Evolutionary conservation across 345 rosid genomes (phyloP).

Genomic region (Stellera chamaejasme): DNA sequence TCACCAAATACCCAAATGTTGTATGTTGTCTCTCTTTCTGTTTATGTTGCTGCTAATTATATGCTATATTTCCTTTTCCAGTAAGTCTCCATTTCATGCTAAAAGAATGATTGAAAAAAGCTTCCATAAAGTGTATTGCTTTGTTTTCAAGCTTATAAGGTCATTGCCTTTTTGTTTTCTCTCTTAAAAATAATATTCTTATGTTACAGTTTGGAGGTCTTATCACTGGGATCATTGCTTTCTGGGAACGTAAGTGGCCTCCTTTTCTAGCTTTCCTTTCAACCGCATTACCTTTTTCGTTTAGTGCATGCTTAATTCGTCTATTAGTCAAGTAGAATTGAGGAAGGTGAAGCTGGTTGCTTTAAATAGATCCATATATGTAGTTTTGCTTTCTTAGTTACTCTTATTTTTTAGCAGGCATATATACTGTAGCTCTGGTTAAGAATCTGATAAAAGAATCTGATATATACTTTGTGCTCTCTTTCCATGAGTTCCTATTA

Average conservation of each 20-base stretch:
- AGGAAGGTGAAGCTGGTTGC: background rate
- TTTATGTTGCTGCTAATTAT: background rate
- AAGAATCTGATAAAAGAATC: too few species aligned
- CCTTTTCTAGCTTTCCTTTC: background rate
- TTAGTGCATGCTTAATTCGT: constrained; percentile 6
- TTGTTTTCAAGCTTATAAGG: constrained; percentile 1
- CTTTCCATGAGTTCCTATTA: too few species aligned
- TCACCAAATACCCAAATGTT: constrained; percentile 64
- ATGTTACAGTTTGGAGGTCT: constrained; percentile 82
- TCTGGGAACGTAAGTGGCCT: constrained; percentile 76
- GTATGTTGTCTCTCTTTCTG: constrained; percentile 36
- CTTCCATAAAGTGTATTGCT: too few species aligned
- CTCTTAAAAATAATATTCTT: too few species aligned
- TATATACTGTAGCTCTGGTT: too few species aligned
- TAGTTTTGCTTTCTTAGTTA: too few species aligned
- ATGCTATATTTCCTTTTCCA: background rate
- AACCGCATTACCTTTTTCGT: background rate
- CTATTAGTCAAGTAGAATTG: background rate
- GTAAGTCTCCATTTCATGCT: background rate
- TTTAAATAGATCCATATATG: background rate
- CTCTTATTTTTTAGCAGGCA: too few species aligned
- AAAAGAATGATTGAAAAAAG: too few species aligned
- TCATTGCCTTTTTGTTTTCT: too few species aligned
- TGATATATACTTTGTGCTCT: too few species aligned
- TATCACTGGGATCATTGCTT: constrained; percentile 74